Base-by-base conservation (phyloP, 768 basidiomycete species). In the Termitomyces sp. region DNA sequence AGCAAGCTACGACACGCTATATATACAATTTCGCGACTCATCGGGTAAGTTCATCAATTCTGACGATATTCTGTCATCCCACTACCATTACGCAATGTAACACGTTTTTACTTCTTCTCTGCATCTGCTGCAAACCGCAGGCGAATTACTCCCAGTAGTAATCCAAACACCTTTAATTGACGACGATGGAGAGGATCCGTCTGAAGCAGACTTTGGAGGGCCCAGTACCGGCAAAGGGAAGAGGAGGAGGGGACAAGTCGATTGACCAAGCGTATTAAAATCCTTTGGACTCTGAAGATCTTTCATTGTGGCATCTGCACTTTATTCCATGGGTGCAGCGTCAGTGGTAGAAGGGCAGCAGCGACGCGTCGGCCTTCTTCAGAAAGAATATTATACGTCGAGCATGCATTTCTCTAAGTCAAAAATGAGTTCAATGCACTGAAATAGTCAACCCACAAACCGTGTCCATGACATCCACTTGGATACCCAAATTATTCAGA, bases 361-460 rank as follows among this genome's bases (percentile, higher is more conserved):
- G 94, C 91, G 12, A 98, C 92, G 26, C 89, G 85, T 52, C 96
- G 78, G 7, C 96, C 96, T 72, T 99, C 96, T 69, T 99, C 96
- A 0, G 88, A 73, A 46, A 99, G 78, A 23, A 99, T 69, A 69
- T 99, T 98, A 71, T 94, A 99, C 0, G 96, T 98, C 28, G 95
- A 88, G 64, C 92, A 94, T 17, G 95, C 96, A 67, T 95, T 97
- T 65, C 91, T 77, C 94, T 90, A 55, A 19, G 5, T 43, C n/a
- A 15, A 30, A n/a, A 61, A 46, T 50, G 10, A 28, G 46, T 48
- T 35, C 33, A 31, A 56, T 41, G 50, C 26, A 35, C 41, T 10
- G 17, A 45, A 26, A 33, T 26, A 1, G 26, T 33, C 30, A 57
- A 48, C 28, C 3, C 6, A 75, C 82, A 53, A 60, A 91, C 91